Base-by-base conservation (phyloP, 352 stramenopile genomes). In the Salisapilia sapeloensis region DNA sequence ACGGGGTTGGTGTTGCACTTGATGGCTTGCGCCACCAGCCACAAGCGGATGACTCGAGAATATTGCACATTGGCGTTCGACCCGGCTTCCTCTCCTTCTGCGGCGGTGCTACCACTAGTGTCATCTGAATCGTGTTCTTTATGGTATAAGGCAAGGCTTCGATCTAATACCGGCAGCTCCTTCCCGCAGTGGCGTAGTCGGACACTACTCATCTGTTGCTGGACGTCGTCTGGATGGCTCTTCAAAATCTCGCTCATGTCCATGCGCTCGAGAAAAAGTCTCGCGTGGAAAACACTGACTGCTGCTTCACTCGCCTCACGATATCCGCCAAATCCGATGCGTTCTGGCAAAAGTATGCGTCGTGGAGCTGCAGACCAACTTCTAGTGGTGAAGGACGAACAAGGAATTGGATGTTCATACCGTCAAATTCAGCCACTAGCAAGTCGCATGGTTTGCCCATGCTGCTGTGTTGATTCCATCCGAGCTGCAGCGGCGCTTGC, bases 1-100 rank as follows among this genome's bases (percentile, higher is more conserved):
- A 74, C 67, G 31, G 84, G 25, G 29, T 83, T 78, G 10, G 84
- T 56, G 32, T 76, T 69, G 40, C 63, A 83, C 43, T 79, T 80
- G 38, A 90, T 75, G 1, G 70, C 63, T 42, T 90, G 74, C 5
- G 71, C 78, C 28, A 86, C 62, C 3, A 90, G 55, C 11, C 53
- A 78, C 7, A 90, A 42, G 3, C 52, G 35, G 7, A 90, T 47
- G 15, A 64, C 29, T 83, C 66, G 28, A 83, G 56, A 13, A 51
- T 62, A 3, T 82, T 47, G 16, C 76, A 63, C 21, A n/a, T n/a
- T n/a, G n/a, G n/a, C n/a, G n/a, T n/a, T n/a, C n/a, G n/a, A n/a
- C n/a, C n/a, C n/a, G n/a, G n/a, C n/a, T n/a, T n/a, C n/a, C n/a
- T n/a, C n/a, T n/a, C n/a, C n/a, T n/a, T n/a, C n/a, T n/a, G n/a